A percentile compares a stretch with the other conserved stretches of the same genome.
Conservation (phyloP, 768 basidiomycete genomes). For the Boletus subparvulus region DNA sequence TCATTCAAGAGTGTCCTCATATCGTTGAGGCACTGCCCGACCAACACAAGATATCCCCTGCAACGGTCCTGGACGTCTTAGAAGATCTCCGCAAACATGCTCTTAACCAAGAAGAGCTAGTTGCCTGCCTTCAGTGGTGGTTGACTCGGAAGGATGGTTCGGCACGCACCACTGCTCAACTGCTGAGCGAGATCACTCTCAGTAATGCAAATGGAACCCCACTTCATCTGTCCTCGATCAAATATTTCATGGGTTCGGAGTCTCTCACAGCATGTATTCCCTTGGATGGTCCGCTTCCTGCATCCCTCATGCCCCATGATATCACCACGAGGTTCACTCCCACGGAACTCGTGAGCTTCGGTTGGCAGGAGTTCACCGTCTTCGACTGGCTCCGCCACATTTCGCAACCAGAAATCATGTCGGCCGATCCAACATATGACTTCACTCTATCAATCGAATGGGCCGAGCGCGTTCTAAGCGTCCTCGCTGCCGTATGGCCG, state of each 20-base stretch:
- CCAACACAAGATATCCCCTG: not conserved
- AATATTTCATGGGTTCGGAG: slow-evolving; percentile 59
- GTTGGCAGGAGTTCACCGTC: slow-evolving; percentile 75
- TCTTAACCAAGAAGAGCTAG: slow-evolving; percentile 2
- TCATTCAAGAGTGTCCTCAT: slow-evolving; percentile 55
- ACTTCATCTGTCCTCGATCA: slow-evolving; percentile 61
- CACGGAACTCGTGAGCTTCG: slow-evolving; percentile 56
- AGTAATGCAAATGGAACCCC: slow-evolving; percentile 47
- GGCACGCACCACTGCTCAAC: not conserved
- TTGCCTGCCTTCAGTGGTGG: slow-evolving; percentile 7
- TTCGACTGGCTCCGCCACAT: slow-evolving; percentile 71
- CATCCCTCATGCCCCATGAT: slow-evolving; percentile 56
- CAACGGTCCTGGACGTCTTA: not conserved
- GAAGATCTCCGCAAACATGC: not conserved
- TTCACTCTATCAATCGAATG: slow-evolving; percentile 63
- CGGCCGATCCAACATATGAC: slow-evolving; percentile 50
- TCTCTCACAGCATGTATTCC: slow-evolving; percentile 54
- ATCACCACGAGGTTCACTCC: slow-evolving; percentile 59
- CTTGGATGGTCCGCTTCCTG: slow-evolving; percentile 73
- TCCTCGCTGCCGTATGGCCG: slow-evolving; percentile 68
- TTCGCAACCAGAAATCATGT: slow-evolving; percentile 43
- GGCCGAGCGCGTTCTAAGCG: slow-evolving; percentile 70
- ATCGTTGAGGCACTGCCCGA: slow-evolving; percentile 29
- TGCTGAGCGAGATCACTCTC: slow-evolving; percentile 38
- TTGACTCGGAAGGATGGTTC: not conserved